Evolutionary conservation across 192 early-diverging fungal genomes (phyloP), one percentile per base, ranked within the genome.

Genomic region (Backusella psychrophila): DNA sequence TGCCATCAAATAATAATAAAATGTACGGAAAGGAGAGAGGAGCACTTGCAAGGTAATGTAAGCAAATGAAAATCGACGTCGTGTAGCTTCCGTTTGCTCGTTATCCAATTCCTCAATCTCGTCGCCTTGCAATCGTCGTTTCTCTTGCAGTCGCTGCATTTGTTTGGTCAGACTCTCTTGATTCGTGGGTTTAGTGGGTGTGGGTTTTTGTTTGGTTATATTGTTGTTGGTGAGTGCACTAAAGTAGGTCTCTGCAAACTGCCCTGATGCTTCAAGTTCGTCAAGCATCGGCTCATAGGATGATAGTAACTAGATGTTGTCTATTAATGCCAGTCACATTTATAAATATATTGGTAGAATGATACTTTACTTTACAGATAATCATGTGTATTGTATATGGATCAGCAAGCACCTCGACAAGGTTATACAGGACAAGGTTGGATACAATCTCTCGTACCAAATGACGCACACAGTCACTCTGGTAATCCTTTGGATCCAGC

Each of bases 381-480:
- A 88, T 86, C 36, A 80, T 84, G 67, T 88, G 81, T 29, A 88
- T 78, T 66, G 84, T 88, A 66, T 83, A 86, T 1, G 87, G 85
- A 73, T 88, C 85, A 42, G 85, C 77, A 38, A 88, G 63, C 34
- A 78, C 81, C 39, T 86, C 82, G 6, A 84, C 81, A 1, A 85
- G 44, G 36, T 79, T 86, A 41, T 66, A 41, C 33, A 88, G 71
- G 3, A 88, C 83, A 4, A 88, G 69, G 53, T 81, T 78, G 5
- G 76, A 68, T 12, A 88, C 53, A 33, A 88, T 88, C 39, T 88
- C 87, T 33, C 87, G 69, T 21, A 85, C 68, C 17, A 88, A 79
- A 56, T 80, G 81, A 21, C 87, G 78, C 14, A 88, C 79, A 66
- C 83, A 80, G 35, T 85, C 83, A n/a, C 81, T 85, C 3, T 78